Percentiles rank a stretch among this genome's conserved stretches.
These are phyloP conservation scores for Begonia loranthoides DNA, from an alignment of 306 rosid species.

Conservation along the genomic window DNA sequence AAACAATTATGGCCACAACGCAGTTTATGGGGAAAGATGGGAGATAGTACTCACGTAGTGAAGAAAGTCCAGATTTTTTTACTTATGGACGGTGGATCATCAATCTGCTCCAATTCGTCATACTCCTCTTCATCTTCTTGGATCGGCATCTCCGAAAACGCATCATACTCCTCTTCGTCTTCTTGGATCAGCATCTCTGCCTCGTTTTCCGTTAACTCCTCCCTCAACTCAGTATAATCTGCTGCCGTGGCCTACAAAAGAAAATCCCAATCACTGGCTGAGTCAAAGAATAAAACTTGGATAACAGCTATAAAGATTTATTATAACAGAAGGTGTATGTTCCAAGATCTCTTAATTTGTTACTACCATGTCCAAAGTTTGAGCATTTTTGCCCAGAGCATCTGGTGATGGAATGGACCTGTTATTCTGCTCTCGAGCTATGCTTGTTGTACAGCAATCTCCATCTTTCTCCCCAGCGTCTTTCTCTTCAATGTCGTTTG, in stretches of 20 bases:
- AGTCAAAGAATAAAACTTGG: too few species aligned
- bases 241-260: too few species aligned
- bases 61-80: slow-evolving; percentile 61
- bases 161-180: slow-evolving; percentile 23
- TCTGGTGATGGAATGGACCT: too few species aligned
- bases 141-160: slow-evolving; percentile 26
- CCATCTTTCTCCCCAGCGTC: slow-evolving; percentile 8
- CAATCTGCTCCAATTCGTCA: slow-evolving; percentile 27
- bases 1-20: too few species aligned
- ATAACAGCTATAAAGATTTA: too few species aligned
- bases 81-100: slow-evolving; percentile 28
- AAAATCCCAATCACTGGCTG: too few species aligned
- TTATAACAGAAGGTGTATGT: too few species aligned
- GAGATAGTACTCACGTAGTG: slow-evolving; percentile 28
- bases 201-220: slow-evolving; percentile 26
- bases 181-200: slow-evolving; percentile 13
- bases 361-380: background rate
- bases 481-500: too few species aligned
- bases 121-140: slow-evolving; percentile 25
- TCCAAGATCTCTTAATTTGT: too few species aligned
- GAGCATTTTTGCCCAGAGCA: background rate
- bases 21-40: too few species aligned
- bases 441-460: slow-evolving; percentile 2
- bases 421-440: background rate
- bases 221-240: slow-evolving; percentile 4